Evolutionary conservation across 2,329 filamentous ascomycete genomes (phyloP), one percentile per base, ranked within the genome.

Genomic region (Diaporthe aspalathi): DNA sequence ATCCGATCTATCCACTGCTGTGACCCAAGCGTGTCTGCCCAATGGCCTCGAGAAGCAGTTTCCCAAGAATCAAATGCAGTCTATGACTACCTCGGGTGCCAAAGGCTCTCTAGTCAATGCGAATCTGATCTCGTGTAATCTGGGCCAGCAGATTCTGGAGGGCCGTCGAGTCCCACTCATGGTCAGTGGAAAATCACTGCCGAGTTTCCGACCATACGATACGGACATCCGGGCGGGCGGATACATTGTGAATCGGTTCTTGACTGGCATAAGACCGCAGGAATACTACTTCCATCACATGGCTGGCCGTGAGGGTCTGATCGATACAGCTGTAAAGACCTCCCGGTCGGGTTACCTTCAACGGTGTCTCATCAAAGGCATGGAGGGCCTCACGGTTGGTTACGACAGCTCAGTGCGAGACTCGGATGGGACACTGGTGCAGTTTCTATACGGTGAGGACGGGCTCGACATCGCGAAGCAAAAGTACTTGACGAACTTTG

Each of bases 211-310:
- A 77, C 93, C 95, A 0, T 98, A 93, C 77, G 96, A 99, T 76
- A 95, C 95, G 0, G 90, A 94, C 75, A 89, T 97, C 8, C 89
- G 94, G 76, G 96, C 96, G 66, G 95, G 95, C 77, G 96, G 96
- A 22, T 99, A 97, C 82, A 93, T 99, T 74, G 93, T 93, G 63
- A 94, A 97, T 78, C 94, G 96, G 80, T 99, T 99, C 89, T 92
- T 99, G 86, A 99, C 97, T 29, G 96, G 96, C 72, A 96, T 99
- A 73, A 91, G 95, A 68, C 96, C 96, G 5, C 96, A 99, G 78
- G 97, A 99, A 80, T 99, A 98, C 81, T 99, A 95, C 81, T 99
- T 99, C 86, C 96, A 99, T 88, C 94, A 97, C 82, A 99, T 99
- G 97, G 96, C 95, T 78, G 97, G 97, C 77, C 91, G 96, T 84